phyloP scores from a whole-genome alignment of 1,284 basidiomycete genomes.

The Wallemia ichthyophaga region DNA sequence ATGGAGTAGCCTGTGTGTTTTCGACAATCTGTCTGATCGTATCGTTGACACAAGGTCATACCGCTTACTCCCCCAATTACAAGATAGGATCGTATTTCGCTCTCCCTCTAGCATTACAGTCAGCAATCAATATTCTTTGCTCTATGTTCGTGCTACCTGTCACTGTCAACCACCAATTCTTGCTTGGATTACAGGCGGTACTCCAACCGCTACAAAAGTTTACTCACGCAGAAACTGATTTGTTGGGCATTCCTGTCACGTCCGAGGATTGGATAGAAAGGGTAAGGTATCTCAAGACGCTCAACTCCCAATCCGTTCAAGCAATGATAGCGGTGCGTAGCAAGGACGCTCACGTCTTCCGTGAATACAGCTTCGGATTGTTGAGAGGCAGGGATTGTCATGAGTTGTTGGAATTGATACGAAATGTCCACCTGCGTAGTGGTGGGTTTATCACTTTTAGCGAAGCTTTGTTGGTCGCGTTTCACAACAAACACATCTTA shows the following conservation, averaged over 20 bases:
- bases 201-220: neutral
- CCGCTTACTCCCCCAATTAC: neutral
- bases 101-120: neutral
- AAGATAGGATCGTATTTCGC: neutral
- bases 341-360: neutral
- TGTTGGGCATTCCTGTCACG: neutral
- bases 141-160: neutral
- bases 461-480: neutral
- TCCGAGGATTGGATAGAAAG: neutral
- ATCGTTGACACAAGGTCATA: neutral
- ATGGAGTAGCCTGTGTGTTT: neutral
- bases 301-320: neutral
- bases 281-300: neutral
- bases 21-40: neutral
- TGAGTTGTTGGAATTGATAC: neutral
- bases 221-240: neutral
- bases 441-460: neutral
- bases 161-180: neutral
- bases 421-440: neutral
- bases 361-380: neutral
- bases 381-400: neutral
- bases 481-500: neutral
- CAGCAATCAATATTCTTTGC: neutral
- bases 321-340: neutral
- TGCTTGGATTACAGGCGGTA: neutral